Percentiles rank a stretch among this genome's conserved stretches.
Evolutionary conservation across 1,139 yeast genomes (phyloP).

Genomic region (Geotrichum carabidarum): DNA sequence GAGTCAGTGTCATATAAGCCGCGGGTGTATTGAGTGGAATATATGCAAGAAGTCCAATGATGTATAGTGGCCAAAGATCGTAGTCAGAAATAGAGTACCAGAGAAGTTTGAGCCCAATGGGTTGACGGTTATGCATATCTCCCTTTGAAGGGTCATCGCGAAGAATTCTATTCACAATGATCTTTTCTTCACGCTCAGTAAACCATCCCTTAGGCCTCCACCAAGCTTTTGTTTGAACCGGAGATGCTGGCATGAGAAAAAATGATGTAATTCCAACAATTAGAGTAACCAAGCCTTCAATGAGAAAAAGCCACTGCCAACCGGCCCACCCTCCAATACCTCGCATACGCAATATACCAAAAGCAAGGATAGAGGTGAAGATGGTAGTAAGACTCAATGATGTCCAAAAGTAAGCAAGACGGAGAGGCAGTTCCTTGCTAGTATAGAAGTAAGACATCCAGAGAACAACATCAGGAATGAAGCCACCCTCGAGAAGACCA

Average conservation of each 20-base stretch:
- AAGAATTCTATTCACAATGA: constrained; percentile 55
- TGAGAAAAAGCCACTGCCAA: constrained; percentile 57
- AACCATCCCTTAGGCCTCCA: constrained; percentile 56
- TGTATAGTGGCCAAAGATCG: constrained; percentile 55
- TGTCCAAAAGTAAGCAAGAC: constrained; percentile 46
- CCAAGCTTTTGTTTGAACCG: constrained; percentile 51
- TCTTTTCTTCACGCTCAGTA: constrained; percentile 51
- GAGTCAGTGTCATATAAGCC: constrained; percentile 48
- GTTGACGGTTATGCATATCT: constrained; percentile 60
- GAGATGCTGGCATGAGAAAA: constrained; percentile 53
- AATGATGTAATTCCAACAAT: constrained; percentile 47
- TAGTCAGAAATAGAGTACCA: constrained; percentile 45
- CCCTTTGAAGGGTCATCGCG: constrained; percentile 66
- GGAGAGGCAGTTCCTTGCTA: constrained; percentile 43
- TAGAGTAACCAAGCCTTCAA: constrained; percentile 53
- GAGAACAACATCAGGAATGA: constrained; percentile 48
- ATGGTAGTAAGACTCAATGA: constrained; percentile 27
- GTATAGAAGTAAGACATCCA: constrained; percentile 53
- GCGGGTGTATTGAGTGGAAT: constrained; percentile 42
- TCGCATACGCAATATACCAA: constrained; percentile 39
- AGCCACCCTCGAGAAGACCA: constrained; percentile 50
- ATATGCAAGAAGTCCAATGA: constrained; percentile 46
- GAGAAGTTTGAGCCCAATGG: constrained; percentile 42
- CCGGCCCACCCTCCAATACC: constrained; percentile 46
- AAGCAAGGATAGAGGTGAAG: constrained; percentile 38